Conservation (phyloP, 768 basidiomycete genomes). For the Pulveroboletus frians region DNA sequence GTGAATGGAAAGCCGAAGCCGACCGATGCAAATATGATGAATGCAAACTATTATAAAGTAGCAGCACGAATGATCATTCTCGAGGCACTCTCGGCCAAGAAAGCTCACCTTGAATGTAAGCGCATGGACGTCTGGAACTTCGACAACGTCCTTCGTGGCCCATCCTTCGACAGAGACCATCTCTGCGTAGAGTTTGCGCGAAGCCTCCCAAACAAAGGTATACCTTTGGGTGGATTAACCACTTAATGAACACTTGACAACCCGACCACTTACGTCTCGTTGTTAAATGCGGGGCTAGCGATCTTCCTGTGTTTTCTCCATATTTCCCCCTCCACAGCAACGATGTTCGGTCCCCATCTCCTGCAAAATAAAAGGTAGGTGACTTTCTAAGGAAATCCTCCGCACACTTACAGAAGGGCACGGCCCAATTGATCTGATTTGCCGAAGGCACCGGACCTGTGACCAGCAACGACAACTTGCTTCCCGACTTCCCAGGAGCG, state of each 20-base stretch:
- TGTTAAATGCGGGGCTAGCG: conserved; percentile 20
- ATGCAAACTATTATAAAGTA: conserved; percentile 11
- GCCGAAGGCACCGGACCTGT: conserved; percentile 17
- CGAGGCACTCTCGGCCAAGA: not conserved
- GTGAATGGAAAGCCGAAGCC: conserved; percentile 23
- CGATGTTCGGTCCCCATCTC: conserved; percentile 18
- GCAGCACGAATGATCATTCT: not conserved
- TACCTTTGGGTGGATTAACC: conserved; percentile 15
- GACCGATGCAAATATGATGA: conserved; percentile 20
- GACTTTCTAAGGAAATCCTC: not conserved
- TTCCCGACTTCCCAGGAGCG: conserved; percentile 19
- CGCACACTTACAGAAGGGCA: conserved; percentile 16
- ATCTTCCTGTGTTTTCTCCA: conserved; percentile 23
- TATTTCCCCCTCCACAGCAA: conserved; percentile 7
- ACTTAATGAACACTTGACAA: not conserved
- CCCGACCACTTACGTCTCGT: conserved; percentile 15
- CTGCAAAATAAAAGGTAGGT: conserved; percentile 3
- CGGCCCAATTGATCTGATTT: conserved; percentile 10
- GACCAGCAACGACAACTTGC: conserved; percentile 17
- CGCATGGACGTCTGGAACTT: conserved; percentile 9
- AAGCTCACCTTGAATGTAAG: conserved; percentile 19
- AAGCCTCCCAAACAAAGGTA: conserved; percentile 18
- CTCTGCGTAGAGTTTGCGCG: conserved; percentile 17
- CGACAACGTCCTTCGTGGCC: conserved; percentile 13
- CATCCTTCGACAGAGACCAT: conserved; percentile 16